Evolutionary conservation across 345 rosid species (phyloP).

Genomic region (Eucalyptus urophylla): DNA sequence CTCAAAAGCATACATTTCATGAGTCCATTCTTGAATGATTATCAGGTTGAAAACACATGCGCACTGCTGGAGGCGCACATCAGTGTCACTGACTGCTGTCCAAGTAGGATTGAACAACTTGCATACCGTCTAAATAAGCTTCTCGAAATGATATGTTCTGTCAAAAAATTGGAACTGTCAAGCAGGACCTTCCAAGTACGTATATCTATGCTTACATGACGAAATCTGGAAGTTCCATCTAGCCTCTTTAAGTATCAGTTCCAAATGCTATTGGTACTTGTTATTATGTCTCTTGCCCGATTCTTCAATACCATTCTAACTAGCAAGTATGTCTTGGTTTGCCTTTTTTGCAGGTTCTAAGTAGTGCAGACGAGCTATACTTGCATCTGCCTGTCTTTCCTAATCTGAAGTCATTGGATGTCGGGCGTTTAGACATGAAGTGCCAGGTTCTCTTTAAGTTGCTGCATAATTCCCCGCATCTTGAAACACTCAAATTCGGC

Average conservation of each 20-base stretch:
- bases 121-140: not conserved
- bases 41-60: not conserved
- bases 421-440: not conserved
- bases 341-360: not conserved
- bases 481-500: not conserved
- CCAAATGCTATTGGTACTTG: not conserved
- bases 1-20: not conserved
- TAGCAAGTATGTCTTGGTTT: not conserved
- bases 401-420: not conserved
- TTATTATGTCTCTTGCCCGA: not conserved
- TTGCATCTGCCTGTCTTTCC: not conserved
- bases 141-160: not conserved
- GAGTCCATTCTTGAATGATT: not conserved
- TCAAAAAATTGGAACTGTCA: not conserved
- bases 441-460: not conserved
- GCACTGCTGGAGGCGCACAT: not conserved
- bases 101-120: not conserved
- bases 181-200: not conserved
- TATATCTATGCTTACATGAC: not conserved
- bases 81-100: not conserved
- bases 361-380: no score
- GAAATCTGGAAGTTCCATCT: not conserved
- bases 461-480: not conserved
- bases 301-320: not conserved
- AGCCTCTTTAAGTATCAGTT: not conserved